Evolutionary conservation across 225 moss, liverwort and hornwort species (phyloP).

Genomic region (Polytrichum commune): DNA sequence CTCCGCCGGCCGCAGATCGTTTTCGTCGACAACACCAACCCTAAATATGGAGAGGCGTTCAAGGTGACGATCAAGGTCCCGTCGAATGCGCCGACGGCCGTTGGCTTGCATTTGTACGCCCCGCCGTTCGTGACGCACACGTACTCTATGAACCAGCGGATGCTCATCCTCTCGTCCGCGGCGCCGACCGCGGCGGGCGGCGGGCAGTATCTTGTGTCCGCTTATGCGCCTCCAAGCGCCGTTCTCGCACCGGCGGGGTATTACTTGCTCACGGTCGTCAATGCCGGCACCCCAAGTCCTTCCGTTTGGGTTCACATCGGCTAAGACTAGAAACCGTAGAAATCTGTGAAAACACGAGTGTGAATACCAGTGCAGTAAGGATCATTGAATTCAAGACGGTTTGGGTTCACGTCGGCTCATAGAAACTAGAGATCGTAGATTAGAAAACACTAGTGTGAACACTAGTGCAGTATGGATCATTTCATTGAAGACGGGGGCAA

Average conservation of each 20-base stretch:
- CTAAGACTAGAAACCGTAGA: neutral
- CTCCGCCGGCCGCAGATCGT: conserved; percentile 7
- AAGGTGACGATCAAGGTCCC: conserved; percentile 25
- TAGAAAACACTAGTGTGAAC: no score
- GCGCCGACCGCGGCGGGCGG: conserved; percentile 9
- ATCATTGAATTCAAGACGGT: no score
- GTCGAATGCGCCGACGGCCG: neutral
- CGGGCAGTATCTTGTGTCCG: neutral
- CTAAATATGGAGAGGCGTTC: conserved; percentile 23
- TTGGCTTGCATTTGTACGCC: conserved; percentile 44
- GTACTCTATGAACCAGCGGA: conserved; percentile 45
- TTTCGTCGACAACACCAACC: neutral
- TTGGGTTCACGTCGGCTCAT: no score
- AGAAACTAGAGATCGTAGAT: no score
- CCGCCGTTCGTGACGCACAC: conserved; percentile 67
- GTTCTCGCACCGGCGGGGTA: conserved; percentile 42
- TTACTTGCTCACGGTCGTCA: conserved; percentile 40
- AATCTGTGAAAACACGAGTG: no score
- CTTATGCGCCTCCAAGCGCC: conserved; percentile 30
- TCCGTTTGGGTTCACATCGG: conserved; percentile 46
- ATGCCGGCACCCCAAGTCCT: conserved; percentile 33
- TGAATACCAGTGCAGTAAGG: no score
- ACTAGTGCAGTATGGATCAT: no score
- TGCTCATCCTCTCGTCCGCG: conserved; percentile 20
- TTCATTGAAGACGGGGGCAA: no score